Evolutionary conservation across 1,139 yeast species (phyloP).

Genomic region (Scheffersomyces stambukii): DNA sequence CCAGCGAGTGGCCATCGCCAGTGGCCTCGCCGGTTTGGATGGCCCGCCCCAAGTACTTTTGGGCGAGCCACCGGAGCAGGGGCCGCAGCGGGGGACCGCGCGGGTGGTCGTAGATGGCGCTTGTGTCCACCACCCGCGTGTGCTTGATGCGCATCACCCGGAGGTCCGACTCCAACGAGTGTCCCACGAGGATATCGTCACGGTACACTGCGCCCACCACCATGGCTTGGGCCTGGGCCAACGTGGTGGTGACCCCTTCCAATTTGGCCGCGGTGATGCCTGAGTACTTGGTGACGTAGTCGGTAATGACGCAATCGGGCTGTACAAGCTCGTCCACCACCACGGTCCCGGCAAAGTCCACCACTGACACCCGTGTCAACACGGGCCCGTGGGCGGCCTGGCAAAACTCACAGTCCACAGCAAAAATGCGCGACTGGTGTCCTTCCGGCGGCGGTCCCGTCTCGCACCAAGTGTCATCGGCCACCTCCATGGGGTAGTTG

Average conservation of each 20-base stretch:
- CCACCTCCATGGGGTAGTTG: slow-evolving; percentile 48
- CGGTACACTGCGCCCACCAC: slow-evolving; percentile 38
- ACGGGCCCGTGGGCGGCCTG: slow-evolving; percentile 57
- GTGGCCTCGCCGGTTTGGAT: slow-evolving; percentile 59
- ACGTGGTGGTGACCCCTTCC: slow-evolving; percentile 56
- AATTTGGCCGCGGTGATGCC: slow-evolving; percentile 79
- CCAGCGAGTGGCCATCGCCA: slow-evolving; percentile 73
- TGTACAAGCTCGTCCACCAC: slow-evolving; percentile 72
- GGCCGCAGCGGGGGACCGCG: slow-evolving; percentile 81
- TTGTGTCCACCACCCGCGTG: slow-evolving; percentile 64
- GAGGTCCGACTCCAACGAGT: slow-evolving; percentile 68
- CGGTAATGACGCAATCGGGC: slow-evolving; percentile 68
- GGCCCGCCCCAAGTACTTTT: slow-evolving; percentile 45
- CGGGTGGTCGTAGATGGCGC: slow-evolving; percentile 64
- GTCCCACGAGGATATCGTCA: slow-evolving; percentile 63
- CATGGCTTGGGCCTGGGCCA: slow-evolving; percentile 62
- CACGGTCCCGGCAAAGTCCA: slow-evolving; percentile 57
- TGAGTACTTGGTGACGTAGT: slow-evolving; percentile 78
- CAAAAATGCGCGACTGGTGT: slow-evolving; percentile 52
- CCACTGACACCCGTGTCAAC: slow-evolving; percentile 71
- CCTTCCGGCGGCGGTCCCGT: slow-evolving; percentile 48
- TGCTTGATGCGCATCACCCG: slow-evolving; percentile 58
- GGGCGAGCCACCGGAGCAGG: slow-evolving; percentile 64
- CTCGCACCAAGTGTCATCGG: slow-evolving; percentile 48
- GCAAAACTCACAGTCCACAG: slow-evolving; percentile 95